phyloP scores from a whole-genome alignment of 1,139 yeast species.

The Suhomyces bokatorum region DNA sequence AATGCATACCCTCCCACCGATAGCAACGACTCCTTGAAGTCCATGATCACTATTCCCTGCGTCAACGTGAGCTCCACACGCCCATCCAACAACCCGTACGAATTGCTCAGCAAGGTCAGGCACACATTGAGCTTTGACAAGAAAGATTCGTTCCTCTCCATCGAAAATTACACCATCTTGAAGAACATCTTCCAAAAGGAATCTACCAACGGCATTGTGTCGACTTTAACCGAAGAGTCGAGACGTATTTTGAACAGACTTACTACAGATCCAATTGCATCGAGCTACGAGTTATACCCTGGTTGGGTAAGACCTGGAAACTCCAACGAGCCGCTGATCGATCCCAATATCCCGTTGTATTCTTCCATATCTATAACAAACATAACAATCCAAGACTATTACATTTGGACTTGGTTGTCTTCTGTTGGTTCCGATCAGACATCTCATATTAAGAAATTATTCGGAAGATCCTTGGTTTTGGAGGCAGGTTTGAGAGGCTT shows the following conservation, averaged over 20 bases:
- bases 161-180: constrained; percentile 76
- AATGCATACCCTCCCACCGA: constrained; percentile 64
- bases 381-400: constrained; percentile 80
- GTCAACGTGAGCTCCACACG: constrained; percentile 66
- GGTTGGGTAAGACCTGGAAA: constrained; percentile 42
- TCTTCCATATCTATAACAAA: constrained; percentile 58
- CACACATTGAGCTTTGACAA: constrained; percentile 69
- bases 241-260: constrained; percentile 63
- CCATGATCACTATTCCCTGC: constrained; percentile 51
- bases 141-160: constrained; percentile 66
- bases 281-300: constrained; percentile 40
- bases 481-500: constrained; percentile 74
- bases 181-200: constrained; percentile 69
- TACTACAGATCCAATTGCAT: constrained; percentile 46
- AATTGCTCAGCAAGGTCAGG: constrained; percentile 56
- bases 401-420: constrained; percentile 89
- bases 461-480: constrained; percentile 78
- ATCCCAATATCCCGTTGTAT: constrained; percentile 37
- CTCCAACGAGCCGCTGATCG: constrained; percentile 30
- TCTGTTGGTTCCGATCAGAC: constrained; percentile 77
- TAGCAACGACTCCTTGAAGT: constrained; percentile 37
- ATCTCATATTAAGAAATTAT: constrained; percentile 58
- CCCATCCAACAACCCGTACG: constrained; percentile 52
- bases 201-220: constrained; percentile 55
- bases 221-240: constrained; percentile 73